Conservation (phyloP, 129 eudicot species). For the Scalesia atractyloides region DNA sequence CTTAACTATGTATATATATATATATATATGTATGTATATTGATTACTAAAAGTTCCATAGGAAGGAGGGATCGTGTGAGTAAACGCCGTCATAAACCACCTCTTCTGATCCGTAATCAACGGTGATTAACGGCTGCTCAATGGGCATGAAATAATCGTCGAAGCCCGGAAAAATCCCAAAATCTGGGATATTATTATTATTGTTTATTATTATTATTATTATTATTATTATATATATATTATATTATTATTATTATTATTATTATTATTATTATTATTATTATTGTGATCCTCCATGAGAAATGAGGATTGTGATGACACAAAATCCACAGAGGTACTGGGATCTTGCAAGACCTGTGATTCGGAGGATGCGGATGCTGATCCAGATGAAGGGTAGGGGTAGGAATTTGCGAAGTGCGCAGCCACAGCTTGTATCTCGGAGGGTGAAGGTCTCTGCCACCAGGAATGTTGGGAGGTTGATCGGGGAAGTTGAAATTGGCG, state of each 20-base stretch:
- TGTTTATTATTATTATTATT: too few species aligned
- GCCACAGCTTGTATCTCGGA: conserved; percentile 43
- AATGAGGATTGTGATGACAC: neutral
- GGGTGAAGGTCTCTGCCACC: conserved; percentile 40
- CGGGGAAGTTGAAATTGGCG: conserved; percentile 47
- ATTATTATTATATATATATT: too few species aligned
- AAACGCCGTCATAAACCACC: conserved; percentile 19
- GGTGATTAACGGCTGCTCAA: conserved; percentile 13
- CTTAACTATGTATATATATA: neutral
- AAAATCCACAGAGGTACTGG: neutral
- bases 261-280: too few species aligned
- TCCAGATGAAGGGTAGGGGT: neutral
- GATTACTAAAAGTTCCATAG: conserved; percentile 33
- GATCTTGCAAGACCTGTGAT: too few species aligned
- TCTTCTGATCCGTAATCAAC: neutral
- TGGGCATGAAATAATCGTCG: conserved; percentile 39
- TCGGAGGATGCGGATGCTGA: neutral
- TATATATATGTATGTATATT: too few species aligned
- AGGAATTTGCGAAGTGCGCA: conserved; percentile 32
- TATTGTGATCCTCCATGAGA: conserved; percentile 15
- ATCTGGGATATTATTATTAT: conserved; percentile 21
- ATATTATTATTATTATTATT: too few species aligned
- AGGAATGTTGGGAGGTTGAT: conserved; percentile 41
- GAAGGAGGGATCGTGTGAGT: conserved; percentile 33
- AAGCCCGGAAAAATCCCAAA: conserved; percentile 40